Conservation (phyloP, 345 rosid species). For the Moricandia moricandioides region DNA sequence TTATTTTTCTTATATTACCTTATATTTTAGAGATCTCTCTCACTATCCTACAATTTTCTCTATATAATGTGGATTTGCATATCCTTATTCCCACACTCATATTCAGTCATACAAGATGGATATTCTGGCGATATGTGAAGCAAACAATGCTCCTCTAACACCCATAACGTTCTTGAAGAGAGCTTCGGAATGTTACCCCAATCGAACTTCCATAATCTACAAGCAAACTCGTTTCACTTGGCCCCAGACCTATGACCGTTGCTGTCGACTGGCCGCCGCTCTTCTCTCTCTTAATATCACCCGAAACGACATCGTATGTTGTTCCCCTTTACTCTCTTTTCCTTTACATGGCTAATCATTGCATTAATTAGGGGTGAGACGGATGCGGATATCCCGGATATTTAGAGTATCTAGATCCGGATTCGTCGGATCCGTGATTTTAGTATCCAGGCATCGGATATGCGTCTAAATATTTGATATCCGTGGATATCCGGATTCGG, state of each 20-base stretch:
- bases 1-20: not conserved
- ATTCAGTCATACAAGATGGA: conserved; percentile 46
- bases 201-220: conserved; percentile 51
- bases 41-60: not conserved
- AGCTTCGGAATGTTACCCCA: conserved; percentile 54
- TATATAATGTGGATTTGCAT: conserved; percentile 9
- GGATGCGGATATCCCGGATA: too few species aligned
- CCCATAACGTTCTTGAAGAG: conserved; percentile 77
- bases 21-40: not conserved
- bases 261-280: conserved; percentile 66
- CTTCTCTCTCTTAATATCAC: conserved; percentile 55
- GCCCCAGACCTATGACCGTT: conserved; percentile 67
- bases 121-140: conserved; percentile 50
- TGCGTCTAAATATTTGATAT: too few species aligned
- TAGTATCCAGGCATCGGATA: too few species aligned
- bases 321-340: not conserved
- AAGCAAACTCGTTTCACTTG: conserved; percentile 55
- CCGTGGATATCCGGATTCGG: too few species aligned
- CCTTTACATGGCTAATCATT: not conserved
- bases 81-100: not conserved
- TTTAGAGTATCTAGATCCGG: too few species aligned
- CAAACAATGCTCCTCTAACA: conserved; percentile 59
- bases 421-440: too few species aligned
- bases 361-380: too few species aligned
- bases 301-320: conserved; percentile 53